Evolutionary conservation across 495 filamentous ascomycete species (phyloP), one percentile per base, ranked within the genome.

Genomic region (Penicillium coffeae): DNA sequence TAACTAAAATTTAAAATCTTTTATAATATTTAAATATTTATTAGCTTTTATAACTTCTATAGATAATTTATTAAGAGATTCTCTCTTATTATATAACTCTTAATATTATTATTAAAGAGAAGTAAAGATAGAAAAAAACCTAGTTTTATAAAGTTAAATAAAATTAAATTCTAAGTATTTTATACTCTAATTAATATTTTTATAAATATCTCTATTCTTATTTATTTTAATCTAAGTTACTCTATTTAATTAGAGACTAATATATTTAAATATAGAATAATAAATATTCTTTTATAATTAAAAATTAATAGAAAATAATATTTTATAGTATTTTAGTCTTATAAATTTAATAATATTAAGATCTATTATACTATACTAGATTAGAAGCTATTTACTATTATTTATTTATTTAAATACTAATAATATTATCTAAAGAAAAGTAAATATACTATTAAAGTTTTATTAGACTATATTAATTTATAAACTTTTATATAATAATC

Each of bases 11-110:
- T 21, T 44, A 27, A 25, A 7, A 27, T 14, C 7, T 44, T 8
- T 18, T 30, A 44, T 30, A 30, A 44, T 27, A 30, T 44, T n/a
- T 30, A 44, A 30, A 21, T 44, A 7, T 44, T 44, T 15, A 12
- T 44, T 3, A 16, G 41, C 2, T 44, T 44, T 18, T 44, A 16
- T 30, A 44, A 44, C 22, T 44, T 44, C 16, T 44, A 44, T n/a
- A 10, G 21, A 14, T 3, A 16, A 8, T 44, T 44, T 44, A 44
- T 44, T 10, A 8, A 13, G 14, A 25, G 30, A 14, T 44, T 27
- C 16, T 44, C 41, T n/a, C n/a, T 44, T 3, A 44, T 44, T 16
- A 16, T n/a, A 3, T 2, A 3, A 13, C 25, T 14, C 8, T 18
- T 44, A 3, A 44, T 30, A 30, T 6, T 6, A 5, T n/a, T 44